These are phyloP conservation scores for Alternaria brassicae DNA, from an alignment of 2,329 filamentous ascomycete species.

Conservation along the genomic window DNA sequence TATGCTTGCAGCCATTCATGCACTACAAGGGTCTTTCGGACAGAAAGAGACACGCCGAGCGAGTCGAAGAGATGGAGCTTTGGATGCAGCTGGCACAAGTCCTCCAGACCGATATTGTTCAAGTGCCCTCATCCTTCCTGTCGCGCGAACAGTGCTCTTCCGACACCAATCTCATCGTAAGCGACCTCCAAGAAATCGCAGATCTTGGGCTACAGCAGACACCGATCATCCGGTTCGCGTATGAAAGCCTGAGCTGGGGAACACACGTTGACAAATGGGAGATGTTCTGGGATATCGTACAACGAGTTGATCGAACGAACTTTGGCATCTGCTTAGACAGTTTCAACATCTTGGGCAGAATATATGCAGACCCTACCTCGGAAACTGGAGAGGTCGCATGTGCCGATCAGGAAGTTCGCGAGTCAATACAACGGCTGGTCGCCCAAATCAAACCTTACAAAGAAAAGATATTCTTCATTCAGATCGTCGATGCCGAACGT, in stretches of 20 bases:
- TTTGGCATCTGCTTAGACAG: constrained; percentile 81
- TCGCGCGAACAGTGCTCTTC: constrained; percentile 59
- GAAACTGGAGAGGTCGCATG: constrained; percentile 58
- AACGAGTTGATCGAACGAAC: constrained; percentile 70
- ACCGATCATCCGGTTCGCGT: constrained; percentile 71
- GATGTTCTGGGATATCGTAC: constrained; percentile 71
- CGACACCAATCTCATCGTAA: constrained; percentile 64
- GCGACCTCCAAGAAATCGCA: constrained; percentile 69
- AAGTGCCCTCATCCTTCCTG: constrained; percentile 76
- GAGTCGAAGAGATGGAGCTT: constrained; percentile 68
- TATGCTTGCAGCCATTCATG: constrained; percentile 78
- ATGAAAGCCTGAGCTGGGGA: constrained; percentile 77
- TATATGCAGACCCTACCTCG: constrained; percentile 72
- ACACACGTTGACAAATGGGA: constrained; percentile 77
- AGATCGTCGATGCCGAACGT: constrained; percentile 76
- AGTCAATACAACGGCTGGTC: constrained; percentile 64
- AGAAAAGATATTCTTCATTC: constrained; percentile 75
- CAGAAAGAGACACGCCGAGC: constrained; percentile 62
- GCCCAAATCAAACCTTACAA: constrained; percentile 60
- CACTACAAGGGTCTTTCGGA: constrained; percentile 78
- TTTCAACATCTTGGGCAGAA: constrained; percentile 76
- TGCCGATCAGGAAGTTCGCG: constrained; percentile 64
- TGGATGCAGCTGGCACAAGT: constrained; percentile 73
- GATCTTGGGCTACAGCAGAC: constrained; percentile 67
- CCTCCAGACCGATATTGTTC: constrained; percentile 73